Base-by-base conservation (phyloP, 1,139 yeast species). In the Pichia norvegensis region DNA sequence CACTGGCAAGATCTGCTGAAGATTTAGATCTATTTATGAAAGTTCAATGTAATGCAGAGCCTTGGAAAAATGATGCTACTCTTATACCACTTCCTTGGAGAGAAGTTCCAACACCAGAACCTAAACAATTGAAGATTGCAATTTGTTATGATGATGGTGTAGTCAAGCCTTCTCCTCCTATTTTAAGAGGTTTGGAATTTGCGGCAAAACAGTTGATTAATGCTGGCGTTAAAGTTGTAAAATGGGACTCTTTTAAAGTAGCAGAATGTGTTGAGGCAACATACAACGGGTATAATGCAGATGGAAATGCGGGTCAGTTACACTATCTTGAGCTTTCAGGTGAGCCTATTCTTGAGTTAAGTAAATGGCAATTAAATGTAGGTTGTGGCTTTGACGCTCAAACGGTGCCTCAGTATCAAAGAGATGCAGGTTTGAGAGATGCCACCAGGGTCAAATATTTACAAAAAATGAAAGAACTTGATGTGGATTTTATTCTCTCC, bases 21-120 rank as follows among this genome's bases (percentile, higher is more conserved):
- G 79, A 74, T 56, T 58, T 76, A 44, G 76, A 74, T 5, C 63
- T 69, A 37, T 71, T 72, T 65, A 73, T 74, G 78, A 68, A 76
- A 54, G 60, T 70, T 20, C 68, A 76, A 51, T 67, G 80, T 46
- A 75, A 72, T 52, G 68, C 70, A 54, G 68, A 80, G 60, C 90
- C 92, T 20, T 83, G 90, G 88, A 67, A 71, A 40, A 65, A 65
- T 42, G 94, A 85, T 62, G 74, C 76, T 49, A 67, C 71, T 46
- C 64, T 70, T 44, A 63, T 77, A 43, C 79, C 77, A 45, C 58
- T 79, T 50, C 83, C 82, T 21, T 84, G 92, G 90, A 72, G 76
- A 55, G 63, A 67, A 2, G 72, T 74, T 22, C 67, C 66, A 6
- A 64, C 61, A 21, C 76, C 75, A 1, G 52, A 56, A 25, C 68